phyloP scores from a whole-genome alignment of 1,284 basidiomycete genomes.

The Irpex sp. region DNA sequence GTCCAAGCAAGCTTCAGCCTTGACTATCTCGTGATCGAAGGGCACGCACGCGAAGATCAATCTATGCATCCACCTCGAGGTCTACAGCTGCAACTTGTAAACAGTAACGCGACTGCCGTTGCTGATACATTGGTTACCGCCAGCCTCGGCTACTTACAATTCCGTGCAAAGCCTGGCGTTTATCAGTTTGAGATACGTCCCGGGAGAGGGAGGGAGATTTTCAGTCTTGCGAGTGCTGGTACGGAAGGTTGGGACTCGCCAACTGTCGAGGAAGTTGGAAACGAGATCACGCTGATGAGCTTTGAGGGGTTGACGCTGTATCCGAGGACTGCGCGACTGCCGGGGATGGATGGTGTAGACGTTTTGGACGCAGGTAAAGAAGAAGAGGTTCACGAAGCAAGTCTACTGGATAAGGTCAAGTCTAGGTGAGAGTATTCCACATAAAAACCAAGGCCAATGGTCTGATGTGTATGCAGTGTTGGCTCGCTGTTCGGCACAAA shows the following conservation, averaged over 20 bases:
- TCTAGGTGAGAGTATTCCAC: slow-evolving; percentile 40
- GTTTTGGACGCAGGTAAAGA: slow-evolving; percentile 58
- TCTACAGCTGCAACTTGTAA: slow-evolving; percentile 76
- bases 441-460: no score
- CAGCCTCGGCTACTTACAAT: slow-evolving; percentile 95
- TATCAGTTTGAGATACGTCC: slow-evolving; percentile 81
- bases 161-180: slow-evolving; percentile 89
- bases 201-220: slow-evolving; percentile 81
- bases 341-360: slow-evolving; percentile 80
- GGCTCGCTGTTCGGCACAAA: slow-evolving; percentile 46
- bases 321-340: slow-evolving; percentile 68
- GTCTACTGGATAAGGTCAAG: slow-evolving; percentile 42
- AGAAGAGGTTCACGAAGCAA: slow-evolving; percentile 24
- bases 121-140: slow-evolving; percentile 90
- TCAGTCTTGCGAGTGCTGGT: slow-evolving; percentile 78
- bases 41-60: slow-evolving; percentile 79
- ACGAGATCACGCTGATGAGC: slow-evolving; percentile 74
- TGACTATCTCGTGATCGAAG: slow-evolving; percentile 90
- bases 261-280: slow-evolving; percentile 59
- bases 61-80: slow-evolving; percentile 74
- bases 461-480: not conserved
- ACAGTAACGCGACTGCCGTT: slow-evolving; percentile 44
- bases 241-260: slow-evolving; percentile 83
- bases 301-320: slow-evolving; percentile 89
- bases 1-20: slow-evolving; percentile 86